Conservation (phyloP, 2,329 filamentous ascomycete genomes). For the Anisogramma anomala region DNA sequence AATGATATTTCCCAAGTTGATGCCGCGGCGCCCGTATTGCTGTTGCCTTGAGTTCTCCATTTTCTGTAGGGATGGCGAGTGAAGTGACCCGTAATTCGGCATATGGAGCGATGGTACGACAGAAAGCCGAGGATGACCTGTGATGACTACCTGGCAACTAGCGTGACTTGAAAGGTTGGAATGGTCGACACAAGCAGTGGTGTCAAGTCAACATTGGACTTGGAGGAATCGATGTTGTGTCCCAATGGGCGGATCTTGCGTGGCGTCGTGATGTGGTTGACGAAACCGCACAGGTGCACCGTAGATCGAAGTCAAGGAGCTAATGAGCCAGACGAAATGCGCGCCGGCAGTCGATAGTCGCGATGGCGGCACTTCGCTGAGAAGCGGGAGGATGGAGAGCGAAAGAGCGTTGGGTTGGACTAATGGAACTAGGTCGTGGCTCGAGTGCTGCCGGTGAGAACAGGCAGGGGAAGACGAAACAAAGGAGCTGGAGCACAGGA, state of each 20-base stretch:
- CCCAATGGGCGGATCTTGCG: not conserved
- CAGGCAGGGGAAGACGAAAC: not conserved
- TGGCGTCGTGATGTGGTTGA: slow-evolving; percentile 4
- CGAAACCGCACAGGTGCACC: slow-evolving; percentile 1
- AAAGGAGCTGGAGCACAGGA: not conserved
- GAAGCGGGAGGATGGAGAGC: not conserved
- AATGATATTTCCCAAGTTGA: slow-evolving; percentile 79
- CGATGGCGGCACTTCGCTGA: not conserved
- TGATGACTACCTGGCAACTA: slow-evolving; percentile 5
- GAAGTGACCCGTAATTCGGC: slow-evolving; percentile 62
- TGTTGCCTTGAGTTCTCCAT: slow-evolving; percentile 61
- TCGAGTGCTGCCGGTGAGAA: not conserved
- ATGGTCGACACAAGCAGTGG: not conserved
- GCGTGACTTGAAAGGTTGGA: not conserved
- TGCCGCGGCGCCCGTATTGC: slow-evolving; percentile 44
- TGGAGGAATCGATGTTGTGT: not conserved
- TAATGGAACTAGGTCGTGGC: too few species aligned
- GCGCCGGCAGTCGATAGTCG: not conserved
- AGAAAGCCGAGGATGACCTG: not conserved
- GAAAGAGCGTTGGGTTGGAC: not conserved
- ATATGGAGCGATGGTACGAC: slow-evolving; percentile 35
- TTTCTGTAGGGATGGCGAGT: slow-evolving; percentile 66
- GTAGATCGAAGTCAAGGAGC: not conserved
- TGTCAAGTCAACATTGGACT: slow-evolving; percentile 11
- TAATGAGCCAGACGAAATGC: not conserved